These are phyloP conservation scores for Basidiobolus heterosporus DNA, from an alignment of 371 early-diverging fungal genomes.

Conservation along the genomic window DNA sequence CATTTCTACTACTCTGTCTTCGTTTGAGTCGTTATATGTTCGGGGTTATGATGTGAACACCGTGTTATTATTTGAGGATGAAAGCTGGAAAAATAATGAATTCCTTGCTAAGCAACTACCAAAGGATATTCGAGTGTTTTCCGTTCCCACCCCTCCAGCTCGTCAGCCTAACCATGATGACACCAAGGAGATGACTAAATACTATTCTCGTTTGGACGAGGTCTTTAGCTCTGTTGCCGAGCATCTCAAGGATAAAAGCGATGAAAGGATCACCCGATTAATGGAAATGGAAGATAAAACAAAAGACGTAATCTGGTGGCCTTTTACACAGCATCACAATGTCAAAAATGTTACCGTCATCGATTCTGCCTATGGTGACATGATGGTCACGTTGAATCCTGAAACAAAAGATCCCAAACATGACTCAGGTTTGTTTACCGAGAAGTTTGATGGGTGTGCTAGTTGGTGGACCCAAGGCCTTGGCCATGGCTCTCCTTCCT, in stretches of 20 bases:
- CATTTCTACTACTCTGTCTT: conserved; percentile 60
- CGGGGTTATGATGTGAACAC: conserved; percentile 59
- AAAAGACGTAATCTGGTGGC: conserved; percentile 55
- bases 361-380: conserved; percentile 58
- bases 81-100: conserved; percentile 38
- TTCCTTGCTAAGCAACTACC: conserved; percentile 19
- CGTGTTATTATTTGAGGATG: conserved; percentile 42
- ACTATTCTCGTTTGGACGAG: conserved; percentile 32
- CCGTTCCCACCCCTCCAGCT: conserved; percentile 33
- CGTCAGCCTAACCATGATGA: conserved; percentile 21
- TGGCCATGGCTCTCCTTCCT: conserved; percentile 49
- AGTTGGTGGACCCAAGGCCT: conserved; percentile 79
- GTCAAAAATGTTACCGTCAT: conserved; percentile 53
- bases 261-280: conserved; percentile 31
- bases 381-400: conserved; percentile 30
- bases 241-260: conserved; percentile 26
- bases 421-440: conserved; percentile 10
- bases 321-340: conserved; percentile 59
- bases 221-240: conserved; percentile 24
- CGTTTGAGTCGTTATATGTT: conserved; percentile 48
- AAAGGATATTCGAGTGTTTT: conserved; percentile 14
- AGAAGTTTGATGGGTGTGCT: conserved; percentile 59
- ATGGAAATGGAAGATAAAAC: conserved; percentile 37
- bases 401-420: neutral
- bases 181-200: conserved; percentile 27